These are phyloP conservation scores for Fomitopsis schrenkii DNA, from an alignment of 1,284 basidiomycete genomes.

Conservation along the genomic window DNA sequence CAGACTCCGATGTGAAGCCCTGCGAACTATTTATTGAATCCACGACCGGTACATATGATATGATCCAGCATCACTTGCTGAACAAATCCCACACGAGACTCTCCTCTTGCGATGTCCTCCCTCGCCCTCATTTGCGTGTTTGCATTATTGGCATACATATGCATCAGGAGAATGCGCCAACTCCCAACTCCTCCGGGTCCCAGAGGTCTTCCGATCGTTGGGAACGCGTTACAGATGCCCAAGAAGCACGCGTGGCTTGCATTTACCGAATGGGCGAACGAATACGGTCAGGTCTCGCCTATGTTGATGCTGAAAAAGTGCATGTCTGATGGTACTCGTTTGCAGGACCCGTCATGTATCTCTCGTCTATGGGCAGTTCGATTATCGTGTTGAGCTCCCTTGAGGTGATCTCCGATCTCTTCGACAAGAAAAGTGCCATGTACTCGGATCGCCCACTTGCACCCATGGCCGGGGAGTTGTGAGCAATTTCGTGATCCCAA, in stretches of 20 bases:
- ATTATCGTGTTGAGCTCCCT: slow-evolving; percentile 5
- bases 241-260: not conserved
- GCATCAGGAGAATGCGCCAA: not conserved
- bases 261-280: slow-evolving; percentile 1
- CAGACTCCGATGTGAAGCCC: too few relatives aligned
- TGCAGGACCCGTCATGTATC: slow-evolving; percentile 6
- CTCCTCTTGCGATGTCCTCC: too few relatives aligned
- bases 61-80: too few relatives aligned
- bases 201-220: not conserved
- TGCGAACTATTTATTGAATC: too few relatives aligned
- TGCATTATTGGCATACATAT: too few relatives aligned
- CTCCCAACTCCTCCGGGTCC: not conserved
- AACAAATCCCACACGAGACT: too few relatives aligned
- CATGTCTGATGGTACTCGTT: not conserved
- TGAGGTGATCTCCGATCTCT: slow-evolving; percentile 10
- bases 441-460: slow-evolving; percentile 11
- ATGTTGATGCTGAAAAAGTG: not conserved
- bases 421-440: slow-evolving; percentile 13
- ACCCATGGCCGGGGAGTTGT: slow-evolving; percentile 10
- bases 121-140: too few relatives aligned
- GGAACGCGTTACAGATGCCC: not conserved
- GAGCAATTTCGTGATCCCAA: not conserved
- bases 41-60: too few relatives aligned
- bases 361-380: not conserved
- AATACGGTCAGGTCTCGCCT: not conserved